Percentiles rank a stretch among this genome's conserved stretches.
Conservation (phyloP, 2,329 filamentous ascomycete genomes). For the Aspergillus melleus region DNA sequence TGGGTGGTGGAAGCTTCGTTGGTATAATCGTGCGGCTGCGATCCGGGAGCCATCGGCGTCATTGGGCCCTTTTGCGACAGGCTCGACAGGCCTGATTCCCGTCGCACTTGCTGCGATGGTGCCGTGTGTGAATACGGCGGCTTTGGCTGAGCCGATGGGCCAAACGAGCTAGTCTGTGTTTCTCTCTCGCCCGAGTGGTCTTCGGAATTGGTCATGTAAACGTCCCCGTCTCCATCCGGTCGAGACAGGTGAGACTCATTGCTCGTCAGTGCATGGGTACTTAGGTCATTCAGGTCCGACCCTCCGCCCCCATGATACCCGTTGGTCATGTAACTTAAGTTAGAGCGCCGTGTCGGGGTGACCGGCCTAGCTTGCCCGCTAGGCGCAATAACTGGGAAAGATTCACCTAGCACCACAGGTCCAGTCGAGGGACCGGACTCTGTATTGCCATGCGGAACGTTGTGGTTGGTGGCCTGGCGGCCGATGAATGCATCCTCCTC, state of each 20-base stretch:
- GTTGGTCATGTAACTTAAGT: constrained; percentile 54
- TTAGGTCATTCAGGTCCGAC: constrained; percentile 39
- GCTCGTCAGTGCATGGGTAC: constrained; percentile 50
- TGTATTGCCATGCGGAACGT: constrained; percentile 53
- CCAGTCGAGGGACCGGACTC: constrained; percentile 52
- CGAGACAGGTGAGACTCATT: constrained; percentile 51
- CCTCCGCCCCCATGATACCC: constrained; percentile 51
- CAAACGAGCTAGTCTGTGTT: constrained; percentile 50
- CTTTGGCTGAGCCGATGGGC: constrained; percentile 51
- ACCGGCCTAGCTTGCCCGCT: constrained; percentile 52
- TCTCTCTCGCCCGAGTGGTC: constrained; percentile 41
- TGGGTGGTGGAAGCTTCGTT: constrained; percentile 92
- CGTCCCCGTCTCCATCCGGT: constrained; percentile 55
- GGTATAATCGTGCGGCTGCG: constrained; percentile 61
- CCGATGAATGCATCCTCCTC: constrained; percentile 43
- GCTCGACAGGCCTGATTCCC: constrained; percentile 47
- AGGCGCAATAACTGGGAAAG: constrained; percentile 55
- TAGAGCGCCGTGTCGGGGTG: constrained; percentile 58
- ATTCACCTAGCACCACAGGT: constrained; percentile 63
- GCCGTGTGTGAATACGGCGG: constrained; percentile 48
- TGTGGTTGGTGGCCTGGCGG: constrained; percentile 51
- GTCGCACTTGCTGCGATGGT: constrained; percentile 46
- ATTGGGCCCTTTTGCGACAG: constrained; percentile 53
- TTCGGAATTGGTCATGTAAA: constrained; percentile 60
- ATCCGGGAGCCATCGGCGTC: constrained; percentile 59